Base-by-base conservation (phyloP, 768 basidiomycete species). In the Boletus coccyginus region DNA sequence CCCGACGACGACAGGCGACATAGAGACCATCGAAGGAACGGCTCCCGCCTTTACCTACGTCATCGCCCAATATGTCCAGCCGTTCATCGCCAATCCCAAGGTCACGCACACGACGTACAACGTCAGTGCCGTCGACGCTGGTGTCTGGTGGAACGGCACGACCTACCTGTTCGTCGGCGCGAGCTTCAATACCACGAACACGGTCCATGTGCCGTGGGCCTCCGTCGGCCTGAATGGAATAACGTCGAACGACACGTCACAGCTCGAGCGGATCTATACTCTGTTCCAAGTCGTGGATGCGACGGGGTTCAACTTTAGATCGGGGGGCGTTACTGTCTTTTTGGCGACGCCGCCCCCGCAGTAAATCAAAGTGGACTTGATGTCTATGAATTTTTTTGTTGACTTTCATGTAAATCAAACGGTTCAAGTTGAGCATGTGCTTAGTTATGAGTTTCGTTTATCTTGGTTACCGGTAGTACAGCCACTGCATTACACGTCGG, bases 11-110 rank as follows among this genome's bases (percentile, higher is more conserved):
- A 58, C 64, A 5, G 17, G 46, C 21, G 55, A 52, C 21, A 46
- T 10, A n/a, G 53, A 53, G 11, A 70, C 66, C 12, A 69, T 72
- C 41, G 67, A 66, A 38, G 61, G 61, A 0, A 67, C 60, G 1
- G 65, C 63, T 2, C 1, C 6, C 0, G 40, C n/a, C 11, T 1
- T 66, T 16, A 66, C 36, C 0, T 7, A 0, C 7, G 0, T 64
- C 47, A 17, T 66, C 21, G 7, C 31, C 0, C 2, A 55, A 2
- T 3, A 4, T 12, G 17, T 69, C 35, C 62, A 64, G 40, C 58
- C 64, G 3, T 69, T 69, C 60, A 7, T 70, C 7, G 55, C 57
- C 13, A 40, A 61, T 12, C 55, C 64, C 0, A 12, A 1, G 1
- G 59, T 17, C 0, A 58, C 55, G 12, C 46, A 35, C 12, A 27